Evolutionary conservation across 371 early-diverging fungal genomes (phyloP).

Genomic region (Rhizopus arrhizus): DNA sequence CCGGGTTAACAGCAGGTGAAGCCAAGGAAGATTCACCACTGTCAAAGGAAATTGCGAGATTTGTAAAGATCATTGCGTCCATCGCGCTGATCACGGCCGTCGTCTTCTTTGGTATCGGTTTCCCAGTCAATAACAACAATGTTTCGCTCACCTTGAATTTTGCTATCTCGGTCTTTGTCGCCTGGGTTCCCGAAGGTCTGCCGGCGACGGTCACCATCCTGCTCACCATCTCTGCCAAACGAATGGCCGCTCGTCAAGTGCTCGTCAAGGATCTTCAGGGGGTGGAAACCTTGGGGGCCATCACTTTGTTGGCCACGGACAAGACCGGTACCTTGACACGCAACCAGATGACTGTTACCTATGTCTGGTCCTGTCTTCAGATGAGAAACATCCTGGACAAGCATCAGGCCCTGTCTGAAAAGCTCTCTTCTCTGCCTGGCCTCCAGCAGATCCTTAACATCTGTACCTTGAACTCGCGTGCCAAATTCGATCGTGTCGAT

Average conservation of each 20-base stretch:
- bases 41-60: constrained; percentile 71
- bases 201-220: constrained; percentile 90
- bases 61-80: constrained; percentile 84
- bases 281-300: constrained; percentile 94
- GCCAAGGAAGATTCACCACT: constrained; percentile 72
- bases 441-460: constrained; percentile 72
- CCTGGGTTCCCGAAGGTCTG: constrained; percentile 90
- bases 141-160: constrained; percentile 78
- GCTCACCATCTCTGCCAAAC: constrained; percentile 91
- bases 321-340: constrained; percentile 96
- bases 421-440: constrained; percentile 50
- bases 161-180: constrained; percentile 87
- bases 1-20: constrained; percentile 81
- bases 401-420: not conserved
- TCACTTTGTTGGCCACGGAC: constrained; percentile 92
- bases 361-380: constrained; percentile 76
- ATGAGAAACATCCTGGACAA: constrained; percentile 64
- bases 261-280: constrained; percentile 94
- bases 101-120: constrained; percentile 83
- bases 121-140: constrained; percentile 56
- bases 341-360: constrained; percentile 93
- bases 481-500: constrained; percentile 86
- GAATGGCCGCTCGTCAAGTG: constrained; percentile 86
- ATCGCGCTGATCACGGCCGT: constrained; percentile 77
- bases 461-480: constrained; percentile 77